Evolutionary conservation across 805 yeast genomes (phyloP).

Genomic region (Grigorovia jiainica): DNA sequence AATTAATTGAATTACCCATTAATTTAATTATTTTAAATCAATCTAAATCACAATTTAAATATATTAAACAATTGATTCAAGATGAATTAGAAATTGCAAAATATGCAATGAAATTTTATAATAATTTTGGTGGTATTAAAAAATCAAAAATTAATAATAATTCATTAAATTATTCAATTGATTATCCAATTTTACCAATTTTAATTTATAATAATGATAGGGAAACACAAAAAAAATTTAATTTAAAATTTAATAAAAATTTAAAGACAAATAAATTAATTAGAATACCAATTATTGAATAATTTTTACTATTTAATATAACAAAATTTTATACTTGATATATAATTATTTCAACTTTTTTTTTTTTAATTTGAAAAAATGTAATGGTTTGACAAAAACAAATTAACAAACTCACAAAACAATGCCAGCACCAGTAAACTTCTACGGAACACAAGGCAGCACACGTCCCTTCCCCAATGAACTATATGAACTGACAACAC

Average conservation of each 20-base stretch:
- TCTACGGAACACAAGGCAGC: slow-evolving; percentile 9
- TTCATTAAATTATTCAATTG: slow-evolving; percentile 11
- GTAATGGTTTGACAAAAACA: not conserved
- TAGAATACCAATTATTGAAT: slow-evolving; percentile 17
- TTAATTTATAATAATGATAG: slow-evolving; percentile 18
- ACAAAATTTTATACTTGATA: not conserved
- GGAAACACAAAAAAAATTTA: slow-evolving; percentile 15
- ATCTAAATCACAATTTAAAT: slow-evolving; percentile 38
- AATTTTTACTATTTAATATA: slow-evolving; percentile 1
- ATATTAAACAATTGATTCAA: slow-evolving; percentile 43
- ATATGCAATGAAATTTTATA: slow-evolving; percentile 27
- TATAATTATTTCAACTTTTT: too few species aligned
- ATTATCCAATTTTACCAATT: slow-evolving; percentile 31
- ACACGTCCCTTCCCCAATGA: slow-evolving; percentile 9
- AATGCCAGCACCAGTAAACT: slow-evolving; percentile 12
- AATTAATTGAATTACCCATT: slow-evolving; percentile 39
- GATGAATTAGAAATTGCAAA: slow-evolving; percentile 42
- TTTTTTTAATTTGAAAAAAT: not conserved
- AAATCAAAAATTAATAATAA: slow-evolving; percentile 13
- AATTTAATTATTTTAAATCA: slow-evolving; percentile 50
- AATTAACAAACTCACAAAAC: not conserved
- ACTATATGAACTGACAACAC: slow-evolving; percentile 26
- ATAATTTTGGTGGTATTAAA: slow-evolving; percentile 29
- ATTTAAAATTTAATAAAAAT: slow-evolving; percentile 9
- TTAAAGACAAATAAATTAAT: slow-evolving; percentile 1